These are phyloP conservation scores for Chlorella ohadii DNA, from an alignment of 139 green algal species.

Conservation along the genomic window DNA sequence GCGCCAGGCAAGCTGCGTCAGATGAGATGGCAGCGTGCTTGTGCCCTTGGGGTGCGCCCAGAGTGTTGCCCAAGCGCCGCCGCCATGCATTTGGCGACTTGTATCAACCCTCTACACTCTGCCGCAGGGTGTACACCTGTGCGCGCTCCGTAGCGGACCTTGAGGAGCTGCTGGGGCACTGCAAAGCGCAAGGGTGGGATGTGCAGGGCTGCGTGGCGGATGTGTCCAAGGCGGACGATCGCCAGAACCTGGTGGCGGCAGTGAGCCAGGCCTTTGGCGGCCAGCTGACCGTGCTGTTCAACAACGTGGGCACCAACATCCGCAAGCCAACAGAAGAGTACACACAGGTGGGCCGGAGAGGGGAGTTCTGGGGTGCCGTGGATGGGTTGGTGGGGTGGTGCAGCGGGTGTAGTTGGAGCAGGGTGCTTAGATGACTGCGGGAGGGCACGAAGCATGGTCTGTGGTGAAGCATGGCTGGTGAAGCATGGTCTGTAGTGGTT, in stretches of 20 bases:
- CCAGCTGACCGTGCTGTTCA: slow-evolving; percentile 40
- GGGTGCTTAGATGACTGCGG: too few species aligned
- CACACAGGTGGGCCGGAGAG: slow-evolving; percentile 45
- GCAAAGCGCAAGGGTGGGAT: slow-evolving; percentile 36
- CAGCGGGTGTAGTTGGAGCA: neutral
- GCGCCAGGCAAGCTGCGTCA: slow-evolving; percentile 39
- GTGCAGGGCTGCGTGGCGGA: slow-evolving; percentile 50
- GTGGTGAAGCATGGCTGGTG: too few species aligned
- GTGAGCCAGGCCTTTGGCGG: slow-evolving; percentile 22
- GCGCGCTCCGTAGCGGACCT: slow-evolving; percentile 52
- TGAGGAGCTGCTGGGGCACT: slow-evolving; percentile 30
- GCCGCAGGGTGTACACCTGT: slow-evolving; percentile 63
- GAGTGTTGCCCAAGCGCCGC: too few species aligned
- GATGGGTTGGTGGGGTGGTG: neutral
- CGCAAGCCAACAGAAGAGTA: slow-evolving; percentile 68
- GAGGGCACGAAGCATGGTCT: too few species aligned
- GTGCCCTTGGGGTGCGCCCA: too few species aligned
- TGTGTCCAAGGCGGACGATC: slow-evolving; percentile 24
- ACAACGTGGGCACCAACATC: slow-evolving; percentile 88
- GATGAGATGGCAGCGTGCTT: too few species aligned
- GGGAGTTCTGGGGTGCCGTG: too few species aligned
- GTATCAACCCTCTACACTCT: too few species aligned
- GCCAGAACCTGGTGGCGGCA: slow-evolving; percentile 40
- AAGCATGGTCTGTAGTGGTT: too few species aligned
- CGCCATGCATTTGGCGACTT: too few species aligned